phyloP scores from a whole-genome alignment of 257 asterid genomes.

The Echium plantagineum region DNA sequence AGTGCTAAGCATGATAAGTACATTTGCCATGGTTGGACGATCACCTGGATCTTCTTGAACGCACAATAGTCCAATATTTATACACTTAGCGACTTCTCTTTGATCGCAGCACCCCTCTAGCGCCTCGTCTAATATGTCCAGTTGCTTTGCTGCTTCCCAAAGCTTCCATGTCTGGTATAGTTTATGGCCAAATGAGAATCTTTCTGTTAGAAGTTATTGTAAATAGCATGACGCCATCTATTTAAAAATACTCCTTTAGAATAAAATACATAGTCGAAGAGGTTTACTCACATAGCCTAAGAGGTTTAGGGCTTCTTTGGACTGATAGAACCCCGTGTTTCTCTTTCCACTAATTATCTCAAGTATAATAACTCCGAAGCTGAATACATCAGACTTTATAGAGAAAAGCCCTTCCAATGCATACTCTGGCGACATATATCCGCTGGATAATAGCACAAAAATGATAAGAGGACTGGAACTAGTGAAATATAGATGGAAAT shows the following conservation, averaged over 20 bases:
- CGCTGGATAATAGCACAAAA: constrained; percentile 6
- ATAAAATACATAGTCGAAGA: too few relatives aligned
- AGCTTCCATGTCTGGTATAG: constrained; percentile 23
- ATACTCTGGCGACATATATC: constrained; percentile 27
- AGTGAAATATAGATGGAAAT: neutral
- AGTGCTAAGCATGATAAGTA: constrained; percentile 16
- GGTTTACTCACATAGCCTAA: constrained; percentile 21
- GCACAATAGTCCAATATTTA: constrained; percentile 22
- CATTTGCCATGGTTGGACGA: constrained; percentile 23
- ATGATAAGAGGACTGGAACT: neutral
- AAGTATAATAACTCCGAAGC: constrained; percentile 22
- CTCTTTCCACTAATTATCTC: constrained; percentile 22
- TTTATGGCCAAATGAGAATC: neutral
- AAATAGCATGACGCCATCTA: too few relatives aligned
- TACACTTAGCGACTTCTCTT: constrained; percentile 13
- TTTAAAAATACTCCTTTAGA: too few relatives aligned
- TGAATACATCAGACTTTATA: constrained; percentile 20
- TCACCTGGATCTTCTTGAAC: constrained; percentile 23
- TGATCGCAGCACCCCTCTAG: constrained; percentile 6
- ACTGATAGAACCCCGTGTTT: constrained; percentile 15
- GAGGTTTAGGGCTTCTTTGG: constrained; percentile 17
- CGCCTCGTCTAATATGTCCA: constrained; percentile 11
- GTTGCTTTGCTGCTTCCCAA: constrained; percentile 16
- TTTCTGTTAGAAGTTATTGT: too few relatives aligned
- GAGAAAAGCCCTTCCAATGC: constrained; percentile 19